These are phyloP conservation scores for Phlebiopsis gigantea DNA, from an alignment of 768 basidiomycete species.

Conservation along the genomic window DNA sequence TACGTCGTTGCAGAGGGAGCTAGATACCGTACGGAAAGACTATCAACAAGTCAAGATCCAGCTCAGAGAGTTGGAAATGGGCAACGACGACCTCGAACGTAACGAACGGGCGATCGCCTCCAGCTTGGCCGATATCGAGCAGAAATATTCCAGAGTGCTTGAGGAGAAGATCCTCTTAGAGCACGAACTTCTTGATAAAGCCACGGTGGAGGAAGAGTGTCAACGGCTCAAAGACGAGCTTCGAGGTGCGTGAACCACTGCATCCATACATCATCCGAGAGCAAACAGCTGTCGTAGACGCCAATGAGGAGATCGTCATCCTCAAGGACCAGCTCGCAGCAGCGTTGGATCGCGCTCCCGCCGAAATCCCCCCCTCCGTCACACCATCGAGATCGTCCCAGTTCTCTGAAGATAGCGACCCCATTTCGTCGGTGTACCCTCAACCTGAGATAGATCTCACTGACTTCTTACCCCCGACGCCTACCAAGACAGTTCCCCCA, in stretches of 20 bases:
- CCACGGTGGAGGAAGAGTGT: slow-evolving; percentile 81
- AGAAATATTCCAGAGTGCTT: slow-evolving; percentile 82
- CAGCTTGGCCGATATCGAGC: slow-evolving; percentile 77
- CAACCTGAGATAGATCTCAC: slow-evolving; percentile 57
- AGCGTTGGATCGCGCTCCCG: slow-evolving; percentile 29
- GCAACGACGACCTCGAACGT: slow-evolving; percentile 95
- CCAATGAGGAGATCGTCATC: slow-evolving; percentile 78
- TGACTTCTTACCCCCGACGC: slow-evolving; percentile 45
- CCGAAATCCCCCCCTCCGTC: slow-evolving; percentile 17
- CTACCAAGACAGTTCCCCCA: slow-evolving; percentile 26
- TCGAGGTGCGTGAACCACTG: slow-evolving; percentile 54
- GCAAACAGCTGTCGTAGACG: slow-evolving; percentile 45
- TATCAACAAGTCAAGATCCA: slow-evolving; percentile 67
- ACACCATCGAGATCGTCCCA: slow-evolving; percentile 26
- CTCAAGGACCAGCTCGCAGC: slow-evolving; percentile 67
- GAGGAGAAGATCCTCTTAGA: slow-evolving; percentile 98
- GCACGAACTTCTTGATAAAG: slow-evolving; percentile 90
- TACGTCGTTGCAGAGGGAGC: slow-evolving; percentile 86
- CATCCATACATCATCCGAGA: slow-evolving; percentile 12
- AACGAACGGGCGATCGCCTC: slow-evolving; percentile 87
- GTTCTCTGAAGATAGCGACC: slow-evolving; percentile 42
- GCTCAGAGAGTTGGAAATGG: slow-evolving; percentile 89
- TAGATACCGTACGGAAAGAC: slow-evolving; percentile 76
- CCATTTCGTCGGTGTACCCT: slow-evolving; percentile 48
- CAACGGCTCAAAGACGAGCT: slow-evolving; percentile 92